Evolutionary conservation across 1,284 basidiomycete species (phyloP).

Genomic region (Papiliotrema terrestris): DNA sequence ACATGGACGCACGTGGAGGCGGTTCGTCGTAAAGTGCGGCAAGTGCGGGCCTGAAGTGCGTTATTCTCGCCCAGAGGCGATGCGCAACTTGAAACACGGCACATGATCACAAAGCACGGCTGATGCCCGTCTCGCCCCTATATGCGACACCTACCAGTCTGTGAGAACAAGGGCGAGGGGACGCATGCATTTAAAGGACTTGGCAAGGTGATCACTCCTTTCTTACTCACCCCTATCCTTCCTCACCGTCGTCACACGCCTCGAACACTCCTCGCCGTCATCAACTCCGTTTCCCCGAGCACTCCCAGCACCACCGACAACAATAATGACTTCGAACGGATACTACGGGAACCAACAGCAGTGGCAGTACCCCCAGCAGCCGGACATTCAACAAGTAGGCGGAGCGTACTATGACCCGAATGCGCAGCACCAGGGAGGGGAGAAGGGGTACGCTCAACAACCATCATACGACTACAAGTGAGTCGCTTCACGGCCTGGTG

Average conservation of each 20-base stretch:
- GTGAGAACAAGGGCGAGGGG: no score
- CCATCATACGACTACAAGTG: not conserved
- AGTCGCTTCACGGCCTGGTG: not conserved
- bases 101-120: not conserved
- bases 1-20: no score
- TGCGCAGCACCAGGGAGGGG: not conserved
- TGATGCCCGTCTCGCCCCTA: no score
- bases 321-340: not conserved
- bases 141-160: no score
- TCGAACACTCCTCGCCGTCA: no score
- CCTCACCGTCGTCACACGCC: no score
- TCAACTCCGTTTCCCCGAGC: no score
- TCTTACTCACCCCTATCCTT: no score
- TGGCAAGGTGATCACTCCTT: no score
- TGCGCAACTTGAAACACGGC: not conserved
- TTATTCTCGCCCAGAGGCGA: not conserved
- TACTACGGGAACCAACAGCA: not conserved
- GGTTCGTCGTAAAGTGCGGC: no score
- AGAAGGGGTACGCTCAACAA: constrained; percentile 1
- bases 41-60: no score
- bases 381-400: not conserved
- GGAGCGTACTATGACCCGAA: constrained; percentile 1
- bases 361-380: not conserved
- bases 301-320: not conserved
- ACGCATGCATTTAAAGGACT: no score